Evolutionary conservation across 2,329 filamentous ascomycete genomes (phyloP).

Genomic region (Aurifilum marmelostoma): DNA sequence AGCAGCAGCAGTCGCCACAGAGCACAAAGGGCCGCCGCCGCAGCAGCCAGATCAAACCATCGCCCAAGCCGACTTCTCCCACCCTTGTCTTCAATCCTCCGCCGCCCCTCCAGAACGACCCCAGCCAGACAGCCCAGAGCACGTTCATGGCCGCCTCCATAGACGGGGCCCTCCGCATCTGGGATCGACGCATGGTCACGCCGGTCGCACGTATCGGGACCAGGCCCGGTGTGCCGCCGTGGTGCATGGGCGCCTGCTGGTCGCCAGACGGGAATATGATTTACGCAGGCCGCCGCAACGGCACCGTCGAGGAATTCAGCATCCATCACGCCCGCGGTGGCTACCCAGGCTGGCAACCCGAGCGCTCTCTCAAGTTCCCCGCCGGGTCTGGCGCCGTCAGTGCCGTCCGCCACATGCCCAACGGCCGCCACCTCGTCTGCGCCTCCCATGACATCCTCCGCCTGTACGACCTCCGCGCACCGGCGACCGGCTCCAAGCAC

Average conservation of each 20-base stretch:
- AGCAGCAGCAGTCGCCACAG: conserved; percentile 9
- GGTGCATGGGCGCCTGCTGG: conserved; percentile 98
- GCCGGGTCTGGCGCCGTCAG: conserved; percentile 87
- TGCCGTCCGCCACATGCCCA: conserved; percentile 86
- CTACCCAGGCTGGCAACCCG: conserved; percentile 59
- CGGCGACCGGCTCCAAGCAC: conserved; percentile 68
- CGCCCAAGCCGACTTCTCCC: conserved; percentile 36
- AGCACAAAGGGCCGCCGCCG: conserved; percentile 16
- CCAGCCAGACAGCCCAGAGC: conserved; percentile 67
- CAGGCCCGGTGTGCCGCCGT: conserved; percentile 78
- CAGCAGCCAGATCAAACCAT: conserved; percentile 21
- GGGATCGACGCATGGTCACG: conserved; percentile 79
- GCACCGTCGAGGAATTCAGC: conserved; percentile 92
- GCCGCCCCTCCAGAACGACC: conserved; percentile 50
- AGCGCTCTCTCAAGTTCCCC: conserved; percentile 84
- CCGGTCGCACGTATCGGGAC: conserved; percentile 81
- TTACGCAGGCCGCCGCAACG: conserved; percentile 87
- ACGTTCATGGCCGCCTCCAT: conserved; percentile 89
- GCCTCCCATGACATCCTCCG: conserved; percentile 86
- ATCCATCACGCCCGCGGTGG: conserved; percentile 73
- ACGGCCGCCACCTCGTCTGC: conserved; percentile 88
- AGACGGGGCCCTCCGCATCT: conserved; percentile 87
- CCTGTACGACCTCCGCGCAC: conserved; percentile 82
- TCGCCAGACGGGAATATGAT: conserved; percentile 93
- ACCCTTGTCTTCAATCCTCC: conserved; percentile 43